Evolutionary conservation across 495 filamentous ascomycete species (phyloP).

Genomic region (Terfezia boudieri): DNA sequence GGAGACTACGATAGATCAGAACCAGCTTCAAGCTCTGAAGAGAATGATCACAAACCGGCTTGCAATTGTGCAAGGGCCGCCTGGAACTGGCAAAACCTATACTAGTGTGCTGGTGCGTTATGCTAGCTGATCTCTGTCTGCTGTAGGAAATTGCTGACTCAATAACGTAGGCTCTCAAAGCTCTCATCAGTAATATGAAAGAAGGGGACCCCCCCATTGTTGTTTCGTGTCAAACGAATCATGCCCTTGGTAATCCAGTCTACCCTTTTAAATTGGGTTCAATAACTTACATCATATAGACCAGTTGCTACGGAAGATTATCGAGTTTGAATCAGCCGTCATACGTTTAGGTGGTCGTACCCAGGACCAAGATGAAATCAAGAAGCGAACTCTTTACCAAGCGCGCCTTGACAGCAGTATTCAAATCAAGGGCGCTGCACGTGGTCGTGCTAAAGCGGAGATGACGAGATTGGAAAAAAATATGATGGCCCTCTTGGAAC

Average conservation of each 20-base stretch:
- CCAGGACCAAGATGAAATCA: conserved; percentile 37
- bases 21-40: conserved; percentile 44
- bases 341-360: conserved; percentile 63
- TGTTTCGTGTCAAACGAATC: conserved; percentile 73
- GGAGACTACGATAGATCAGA: conserved; percentile 37
- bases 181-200: conserved; percentile 41
- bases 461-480: conserved; percentile 25
- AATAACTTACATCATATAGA: conserved; percentile 23
- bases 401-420: conserved; percentile 23
- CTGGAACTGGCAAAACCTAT: conserved; percentile 45
- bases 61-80: conserved; percentile 72
- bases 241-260: conserved; percentile 34
- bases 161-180: conserved; percentile 34
- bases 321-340: conserved; percentile 40
- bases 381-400: conserved; percentile 40
- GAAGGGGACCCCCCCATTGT: conserved; percentile 46
- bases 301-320: conserved; percentile 50
- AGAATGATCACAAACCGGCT: conserved; percentile 51
- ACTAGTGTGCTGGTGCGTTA: conserved; percentile 8
- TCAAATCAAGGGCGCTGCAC: conserved; percentile 19
- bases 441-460: conserved; percentile 18
- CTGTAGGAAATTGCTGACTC: conserved; percentile 47
- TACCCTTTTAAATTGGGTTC: no score
- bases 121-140: conserved; percentile 23
- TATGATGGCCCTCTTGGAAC: conserved; percentile 27